phyloP scores from a whole-genome alignment of 164 flowering plant species.

The Santalum album region DNA sequence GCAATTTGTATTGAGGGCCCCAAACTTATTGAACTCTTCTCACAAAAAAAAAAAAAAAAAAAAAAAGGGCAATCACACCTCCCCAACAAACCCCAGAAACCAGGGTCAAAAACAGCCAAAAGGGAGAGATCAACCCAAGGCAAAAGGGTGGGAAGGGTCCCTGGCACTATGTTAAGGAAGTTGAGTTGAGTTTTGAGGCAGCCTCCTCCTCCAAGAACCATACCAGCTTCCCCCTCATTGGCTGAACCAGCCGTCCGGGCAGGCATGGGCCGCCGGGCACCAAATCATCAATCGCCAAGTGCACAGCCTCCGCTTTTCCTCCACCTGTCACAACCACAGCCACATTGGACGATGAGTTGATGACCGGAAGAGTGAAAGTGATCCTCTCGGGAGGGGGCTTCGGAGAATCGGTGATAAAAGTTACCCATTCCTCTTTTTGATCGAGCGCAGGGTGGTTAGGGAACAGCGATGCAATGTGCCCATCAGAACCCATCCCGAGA shows the following conservation, averaged over 20 bases:
- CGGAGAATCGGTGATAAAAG: conserved; percentile 68
- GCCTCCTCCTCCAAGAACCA: conserved; percentile 73
- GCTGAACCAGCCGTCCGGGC: conserved; percentile 61
- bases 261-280: conserved; percentile 25
- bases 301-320: conserved; percentile 52
- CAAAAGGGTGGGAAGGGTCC: not conserved
- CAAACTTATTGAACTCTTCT: conserved; percentile 15
- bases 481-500: conserved; percentile 79
- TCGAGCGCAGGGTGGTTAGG: conserved; percentile 47
- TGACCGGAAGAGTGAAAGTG: conserved; percentile 76
- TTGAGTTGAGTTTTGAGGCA: conserved; percentile 45
- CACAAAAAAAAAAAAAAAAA: too few relatives aligned
- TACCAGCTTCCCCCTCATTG: conserved; percentile 47
- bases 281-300: conserved; percentile 31
- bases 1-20: conserved; percentile 4
- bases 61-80: too few relatives aligned
- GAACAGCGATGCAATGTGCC: conserved; percentile 67
- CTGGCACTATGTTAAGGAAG: conserved; percentile 14
- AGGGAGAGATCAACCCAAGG: not conserved
- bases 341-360: conserved; percentile 70
- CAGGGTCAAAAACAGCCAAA: not conserved
- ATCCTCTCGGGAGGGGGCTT: conserved; percentile 75
- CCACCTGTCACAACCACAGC: conserved; percentile 56
- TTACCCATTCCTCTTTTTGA: conserved; percentile 58
- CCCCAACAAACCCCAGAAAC: conserved; percentile 3